A percentile compares a stretch with the other conserved stretches of the same genome.
These are phyloP conservation scores for Trichoderma koningiopsis DNA, from an alignment of 2,329 filamentous ascomycete genomes.

Conservation along the genomic window DNA sequence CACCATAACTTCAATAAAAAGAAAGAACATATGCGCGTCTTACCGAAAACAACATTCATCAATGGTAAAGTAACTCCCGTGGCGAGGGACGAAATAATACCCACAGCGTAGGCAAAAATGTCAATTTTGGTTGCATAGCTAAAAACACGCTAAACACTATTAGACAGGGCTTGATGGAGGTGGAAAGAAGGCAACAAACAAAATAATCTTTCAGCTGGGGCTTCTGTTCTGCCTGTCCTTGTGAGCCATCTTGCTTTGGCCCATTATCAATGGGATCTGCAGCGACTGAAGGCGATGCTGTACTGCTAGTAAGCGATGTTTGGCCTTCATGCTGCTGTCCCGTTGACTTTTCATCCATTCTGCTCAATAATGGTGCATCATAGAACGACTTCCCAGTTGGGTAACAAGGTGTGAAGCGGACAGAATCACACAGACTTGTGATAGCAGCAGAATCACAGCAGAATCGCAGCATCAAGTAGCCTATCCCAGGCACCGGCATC, in stretches of 20 bases:
- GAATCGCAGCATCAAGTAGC: not conserved
- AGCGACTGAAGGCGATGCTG: not conserved
- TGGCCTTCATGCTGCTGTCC: not conserved
- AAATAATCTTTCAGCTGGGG: not conserved
- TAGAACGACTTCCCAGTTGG: not conserved
- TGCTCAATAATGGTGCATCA: not conserved
- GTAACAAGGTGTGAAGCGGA: not conserved
- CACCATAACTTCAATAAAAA: not conserved
- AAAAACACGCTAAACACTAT: conserved; percentile 49
- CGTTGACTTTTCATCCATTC: not conserved
- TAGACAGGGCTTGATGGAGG: not conserved
- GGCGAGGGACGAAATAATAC: conserved; percentile 52
- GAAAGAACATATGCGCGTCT: not conserved
- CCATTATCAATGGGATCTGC: not conserved
- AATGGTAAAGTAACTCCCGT: conserved; percentile 58
- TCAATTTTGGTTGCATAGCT: conserved; percentile 57
- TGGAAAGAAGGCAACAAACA: not conserved
- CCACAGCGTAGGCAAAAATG: conserved; percentile 48
- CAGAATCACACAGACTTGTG: not conserved
- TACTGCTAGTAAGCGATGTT: not conserved
- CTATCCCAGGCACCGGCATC: not conserved
- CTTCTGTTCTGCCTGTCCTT: not conserved
- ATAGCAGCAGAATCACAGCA: not conserved
- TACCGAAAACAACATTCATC: conserved; percentile 62
- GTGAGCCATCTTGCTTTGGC: not conserved